These are phyloP conservation scores for Colletotrichum karsti DNA, from an alignment of 2,329 filamentous ascomycete species.

Conservation along the genomic window DNA sequence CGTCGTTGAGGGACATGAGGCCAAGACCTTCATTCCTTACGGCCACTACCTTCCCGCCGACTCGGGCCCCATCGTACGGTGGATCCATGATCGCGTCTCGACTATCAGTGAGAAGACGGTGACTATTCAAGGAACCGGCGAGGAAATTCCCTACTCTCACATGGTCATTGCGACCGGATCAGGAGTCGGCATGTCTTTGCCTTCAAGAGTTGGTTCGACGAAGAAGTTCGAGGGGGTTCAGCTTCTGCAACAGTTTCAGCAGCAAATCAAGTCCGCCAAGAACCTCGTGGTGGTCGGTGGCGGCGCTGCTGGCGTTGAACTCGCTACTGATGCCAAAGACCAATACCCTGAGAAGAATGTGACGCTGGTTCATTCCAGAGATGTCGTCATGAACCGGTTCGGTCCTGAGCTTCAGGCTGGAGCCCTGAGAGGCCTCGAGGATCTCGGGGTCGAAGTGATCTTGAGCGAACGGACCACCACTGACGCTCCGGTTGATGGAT, in stretches of 20 bases:
- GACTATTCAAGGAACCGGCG: constrained; percentile 47
- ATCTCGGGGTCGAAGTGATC: constrained; percentile 58
- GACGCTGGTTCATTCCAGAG: constrained; percentile 65
- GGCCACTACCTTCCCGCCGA: constrained; percentile 46
- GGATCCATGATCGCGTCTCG: constrained; percentile 52
- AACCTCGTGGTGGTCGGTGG: constrained; percentile 63
- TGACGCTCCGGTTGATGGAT: constrained; percentile 43
- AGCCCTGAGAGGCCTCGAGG: constrained; percentile 49
- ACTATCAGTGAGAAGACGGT: constrained; percentile 47
- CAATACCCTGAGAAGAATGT: constrained; percentile 64
- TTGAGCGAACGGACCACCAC: constrained; percentile 56
- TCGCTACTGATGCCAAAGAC: constrained; percentile 67
- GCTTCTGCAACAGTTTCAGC: constrained; percentile 55
- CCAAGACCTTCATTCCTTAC: constrained; percentile 70
- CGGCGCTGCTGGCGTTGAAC: constrained; percentile 69
- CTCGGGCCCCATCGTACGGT: constrained; percentile 43
- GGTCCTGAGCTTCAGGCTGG: constrained; percentile 49
- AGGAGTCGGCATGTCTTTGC: constrained; percentile 50
- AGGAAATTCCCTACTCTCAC: constrained; percentile 60
- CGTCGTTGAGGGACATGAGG: constrained; percentile 63
- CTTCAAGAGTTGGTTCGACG: constrained; percentile 54
- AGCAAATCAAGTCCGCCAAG: constrained; percentile 48
- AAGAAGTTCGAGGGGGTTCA: constrained; percentile 51
- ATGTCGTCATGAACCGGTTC: constrained; percentile 61
- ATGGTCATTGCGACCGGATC: constrained; percentile 67